phyloP scores from a whole-genome alignment of 345 rosid species.

The Corymbia maculata region DNA sequence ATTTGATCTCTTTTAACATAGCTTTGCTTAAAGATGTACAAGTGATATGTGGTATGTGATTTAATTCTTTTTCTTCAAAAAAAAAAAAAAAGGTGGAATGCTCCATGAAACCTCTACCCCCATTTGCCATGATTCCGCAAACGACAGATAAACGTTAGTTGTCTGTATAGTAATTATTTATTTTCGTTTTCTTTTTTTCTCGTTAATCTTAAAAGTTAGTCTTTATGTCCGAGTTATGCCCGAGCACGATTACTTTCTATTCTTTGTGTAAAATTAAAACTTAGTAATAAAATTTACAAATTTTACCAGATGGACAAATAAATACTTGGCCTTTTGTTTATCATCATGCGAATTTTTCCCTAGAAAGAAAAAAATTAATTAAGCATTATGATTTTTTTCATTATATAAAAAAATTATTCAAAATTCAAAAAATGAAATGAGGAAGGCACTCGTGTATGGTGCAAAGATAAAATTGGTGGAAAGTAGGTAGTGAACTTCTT shows the following conservation, averaged over 20 bases:
- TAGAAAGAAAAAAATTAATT: neutral
- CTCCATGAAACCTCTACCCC: neutral
- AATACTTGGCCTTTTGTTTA: neutral
- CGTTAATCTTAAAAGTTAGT: neutral
- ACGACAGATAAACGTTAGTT: neutral
- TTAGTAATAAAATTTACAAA: neutral
- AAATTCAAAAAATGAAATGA: neutral
- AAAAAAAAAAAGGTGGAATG: neutral
- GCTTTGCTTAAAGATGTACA: neutral
- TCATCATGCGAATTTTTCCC: neutral
- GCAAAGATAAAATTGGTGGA: neutral
- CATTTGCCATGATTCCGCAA: neutral
- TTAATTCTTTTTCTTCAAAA: neutral
- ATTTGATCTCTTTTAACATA: neutral
- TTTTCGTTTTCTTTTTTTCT: neutral
- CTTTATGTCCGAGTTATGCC: neutral
- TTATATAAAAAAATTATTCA: neutral
- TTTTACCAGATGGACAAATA: neutral
- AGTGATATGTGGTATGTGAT: fast-evolving
- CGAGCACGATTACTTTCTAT: neutral
- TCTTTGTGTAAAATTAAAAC: neutral
- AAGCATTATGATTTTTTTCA: neutral
- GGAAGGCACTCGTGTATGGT: neutral
- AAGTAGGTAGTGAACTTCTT: neutral
- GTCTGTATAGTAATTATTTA: neutral